Evolutionary conservation across 2,329 filamentous ascomycete species (phyloP).

Genomic region (Ophiostoma populinum): DNA sequence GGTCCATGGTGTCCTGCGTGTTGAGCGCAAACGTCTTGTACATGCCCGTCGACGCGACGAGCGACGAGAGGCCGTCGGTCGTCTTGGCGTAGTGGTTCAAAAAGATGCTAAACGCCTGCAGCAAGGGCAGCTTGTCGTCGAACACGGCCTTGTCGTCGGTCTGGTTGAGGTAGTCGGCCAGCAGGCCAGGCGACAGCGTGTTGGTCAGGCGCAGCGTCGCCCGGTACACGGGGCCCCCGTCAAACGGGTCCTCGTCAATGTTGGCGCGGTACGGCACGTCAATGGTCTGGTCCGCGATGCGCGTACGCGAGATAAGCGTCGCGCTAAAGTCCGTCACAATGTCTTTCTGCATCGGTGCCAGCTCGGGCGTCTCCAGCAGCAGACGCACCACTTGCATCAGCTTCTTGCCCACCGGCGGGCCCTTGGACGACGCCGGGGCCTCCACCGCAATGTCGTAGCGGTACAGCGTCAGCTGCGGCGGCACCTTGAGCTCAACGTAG

Average conservation of each 20-base stretch:
- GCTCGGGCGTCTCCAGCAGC: conserved; percentile 13
- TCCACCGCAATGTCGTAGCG: conserved; percentile 12
- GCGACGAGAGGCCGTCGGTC: conserved; percentile 11
- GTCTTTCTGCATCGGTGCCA: conserved; percentile 9
- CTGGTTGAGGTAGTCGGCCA: conserved; percentile 16
- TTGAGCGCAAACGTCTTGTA: conserved; percentile 12
- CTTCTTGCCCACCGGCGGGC: conserved; percentile 11
- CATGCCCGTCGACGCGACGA: conserved; percentile 13
- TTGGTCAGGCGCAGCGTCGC: conserved; percentile 14
- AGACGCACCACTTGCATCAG: conserved; percentile 11
- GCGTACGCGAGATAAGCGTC: conserved; percentile 15
- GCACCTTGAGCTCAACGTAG: conserved; percentile 12
- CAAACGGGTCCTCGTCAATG: conserved; percentile 15
- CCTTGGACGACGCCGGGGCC: too few species aligned
- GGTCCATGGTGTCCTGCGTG: conserved; percentile 14
- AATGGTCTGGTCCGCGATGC: conserved; percentile 10
- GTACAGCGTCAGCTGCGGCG: conserved; percentile 10
- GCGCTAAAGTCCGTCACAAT: conserved; percentile 20
- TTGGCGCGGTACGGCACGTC: conserved; percentile 16
- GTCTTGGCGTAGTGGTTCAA: conserved; percentile 25
- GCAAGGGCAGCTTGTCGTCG: conserved; percentile 22
- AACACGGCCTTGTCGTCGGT: conserved; percentile 11
- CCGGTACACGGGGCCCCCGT: conserved; percentile 10
- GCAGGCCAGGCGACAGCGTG: conserved; percentile 12
- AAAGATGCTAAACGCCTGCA: conserved; percentile 60